Evolutionary conservation across 257 asterid genomes (phyloP), one percentile per base, ranked within the genome.

Genomic region (Solanum piurae): DNA sequence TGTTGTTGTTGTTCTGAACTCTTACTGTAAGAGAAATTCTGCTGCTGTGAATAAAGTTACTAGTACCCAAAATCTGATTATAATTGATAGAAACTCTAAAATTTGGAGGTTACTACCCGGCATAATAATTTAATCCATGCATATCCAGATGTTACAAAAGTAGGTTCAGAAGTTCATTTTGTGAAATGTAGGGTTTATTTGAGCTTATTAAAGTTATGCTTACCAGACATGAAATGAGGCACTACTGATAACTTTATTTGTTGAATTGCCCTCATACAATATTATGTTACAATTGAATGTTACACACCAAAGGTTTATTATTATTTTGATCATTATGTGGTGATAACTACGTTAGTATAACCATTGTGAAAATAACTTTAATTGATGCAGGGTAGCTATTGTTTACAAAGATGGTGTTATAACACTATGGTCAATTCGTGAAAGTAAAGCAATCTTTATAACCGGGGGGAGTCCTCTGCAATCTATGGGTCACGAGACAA

Each of bases 381-480:
- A 11, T 88, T 84, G 79, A 44, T 84, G 91, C 96, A 95, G 98
- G 94, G 94, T 92, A 86, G 92, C 95, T 52, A 90, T 97, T 40
- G 87, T 97, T 86, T 94, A 93, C 87, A 88, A 90, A 29, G 96
- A 97, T 87, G 99, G 98, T 27, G 88, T 90, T 60, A 91, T 95
- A 87, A 76, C 91, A 88, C 87, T 95, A 74, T 97, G 99, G 99
- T 93, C 93, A 83, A 91, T 97, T 87, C 95, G 84, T 72, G 98
- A 95, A 89, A 97, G 95, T 92, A 94, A 89, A 89, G 87, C 87
- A 86, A 79, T 95, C 74, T 93, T 77, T 88, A 72, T 93, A 86
- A 89, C 92, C 7, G 92, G 93, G 72, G 94, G 95, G 64, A 83
- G 90, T 64, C 69, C 92, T 62, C 38, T 92, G 89, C 98, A 91